Conservation (phyloP, 1,139 yeast species). For the Spathaspora sp. region DNA sequence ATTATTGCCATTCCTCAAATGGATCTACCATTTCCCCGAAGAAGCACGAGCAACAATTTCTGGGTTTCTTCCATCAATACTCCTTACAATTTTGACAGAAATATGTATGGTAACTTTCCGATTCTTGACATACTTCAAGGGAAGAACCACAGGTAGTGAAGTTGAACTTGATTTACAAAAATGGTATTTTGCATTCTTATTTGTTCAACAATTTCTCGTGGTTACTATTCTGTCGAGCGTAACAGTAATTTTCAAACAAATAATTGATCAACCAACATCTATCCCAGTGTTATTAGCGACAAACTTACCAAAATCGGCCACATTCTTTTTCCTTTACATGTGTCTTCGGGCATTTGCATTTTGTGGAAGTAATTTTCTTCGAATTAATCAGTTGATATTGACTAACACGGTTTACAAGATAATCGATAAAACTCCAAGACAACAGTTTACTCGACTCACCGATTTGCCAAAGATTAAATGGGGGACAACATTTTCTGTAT, state of each 20-base stretch:
- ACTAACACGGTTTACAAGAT: slow-evolving; percentile 37
- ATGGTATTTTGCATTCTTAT: slow-evolving; percentile 70
- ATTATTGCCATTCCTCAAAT: slow-evolving; percentile 52
- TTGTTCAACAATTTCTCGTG: slow-evolving; percentile 79
- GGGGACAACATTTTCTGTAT: slow-evolving; percentile 79
- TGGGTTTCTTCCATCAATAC: slow-evolving; percentile 59
- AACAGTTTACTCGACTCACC: slow-evolving; percentile 46
- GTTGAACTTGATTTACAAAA: slow-evolving; percentile 60
- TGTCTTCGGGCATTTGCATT: slow-evolving; percentile 71
- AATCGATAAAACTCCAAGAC: slow-evolving; percentile 59
- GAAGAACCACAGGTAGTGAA: slow-evolving; percentile 54
- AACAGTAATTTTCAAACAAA: slow-evolving; percentile 61
- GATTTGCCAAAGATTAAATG: slow-evolving; percentile 52
- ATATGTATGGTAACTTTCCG: slow-evolving; percentile 53
- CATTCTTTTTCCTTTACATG: slow-evolving; percentile 74
- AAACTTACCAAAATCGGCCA: slow-evolving; percentile 79
- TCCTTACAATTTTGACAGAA: slow-evolving; percentile 58
- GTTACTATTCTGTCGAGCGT: slow-evolving; percentile 84
- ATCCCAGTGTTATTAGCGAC: slow-evolving; percentile 70
- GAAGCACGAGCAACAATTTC: slow-evolving; percentile 52
- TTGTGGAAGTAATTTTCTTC: slow-evolving; percentile 65
- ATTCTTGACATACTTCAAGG: slow-evolving; percentile 47
- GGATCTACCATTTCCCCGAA: slow-evolving; percentile 55
- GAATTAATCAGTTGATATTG: slow-evolving; percentile 48
- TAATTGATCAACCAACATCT: slow-evolving; percentile 69